These are phyloP conservation scores for Sarocladium strictum DNA, from an alignment of 2,329 filamentous ascomycete species.

Conservation along the genomic window DNA sequence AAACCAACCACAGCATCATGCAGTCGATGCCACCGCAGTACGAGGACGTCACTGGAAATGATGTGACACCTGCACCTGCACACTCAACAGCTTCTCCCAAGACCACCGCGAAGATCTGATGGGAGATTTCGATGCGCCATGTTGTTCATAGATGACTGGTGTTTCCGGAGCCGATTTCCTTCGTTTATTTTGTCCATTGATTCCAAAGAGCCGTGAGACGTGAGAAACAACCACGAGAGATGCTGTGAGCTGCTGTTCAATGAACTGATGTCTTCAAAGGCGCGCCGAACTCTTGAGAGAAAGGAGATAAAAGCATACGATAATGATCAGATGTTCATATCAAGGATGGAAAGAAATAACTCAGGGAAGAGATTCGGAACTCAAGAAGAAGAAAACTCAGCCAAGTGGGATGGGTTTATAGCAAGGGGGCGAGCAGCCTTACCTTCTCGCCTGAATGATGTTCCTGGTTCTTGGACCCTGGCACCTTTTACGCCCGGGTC, in stretches of 20 bases:
- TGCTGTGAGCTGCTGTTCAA: not conserved
- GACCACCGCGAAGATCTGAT: not conserved
- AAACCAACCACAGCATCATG: not conserved
- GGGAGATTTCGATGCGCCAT: not conserved
- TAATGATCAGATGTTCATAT: too few relatives aligned
- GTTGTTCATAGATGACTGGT: not conserved
- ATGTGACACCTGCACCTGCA: not conserved
- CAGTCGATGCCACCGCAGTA: not conserved
- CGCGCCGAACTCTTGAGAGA: too few relatives aligned
- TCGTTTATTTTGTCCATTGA: not conserved
- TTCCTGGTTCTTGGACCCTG: not conserved
- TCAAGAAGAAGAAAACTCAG: not conserved
- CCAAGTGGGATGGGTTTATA: constrained; percentile 3
- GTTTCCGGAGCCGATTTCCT: not conserved
- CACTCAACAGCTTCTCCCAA: not conserved
- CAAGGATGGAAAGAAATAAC: too few relatives aligned
- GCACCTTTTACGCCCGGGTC: not conserved
- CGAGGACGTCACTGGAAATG: not conserved
- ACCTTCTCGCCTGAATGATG: not conserved
- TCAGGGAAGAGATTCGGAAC: too few relatives aligned
- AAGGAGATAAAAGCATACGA: too few relatives aligned
- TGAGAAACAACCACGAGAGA: not conserved
- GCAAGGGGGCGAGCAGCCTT: not conserved
- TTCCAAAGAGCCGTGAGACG: too few relatives aligned
- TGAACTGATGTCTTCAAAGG: not conserved